phyloP scores from a whole-genome alignment of 2,329 filamentous ascomycete genomes.

The Ophiostoma novo-ulmi region DNA sequence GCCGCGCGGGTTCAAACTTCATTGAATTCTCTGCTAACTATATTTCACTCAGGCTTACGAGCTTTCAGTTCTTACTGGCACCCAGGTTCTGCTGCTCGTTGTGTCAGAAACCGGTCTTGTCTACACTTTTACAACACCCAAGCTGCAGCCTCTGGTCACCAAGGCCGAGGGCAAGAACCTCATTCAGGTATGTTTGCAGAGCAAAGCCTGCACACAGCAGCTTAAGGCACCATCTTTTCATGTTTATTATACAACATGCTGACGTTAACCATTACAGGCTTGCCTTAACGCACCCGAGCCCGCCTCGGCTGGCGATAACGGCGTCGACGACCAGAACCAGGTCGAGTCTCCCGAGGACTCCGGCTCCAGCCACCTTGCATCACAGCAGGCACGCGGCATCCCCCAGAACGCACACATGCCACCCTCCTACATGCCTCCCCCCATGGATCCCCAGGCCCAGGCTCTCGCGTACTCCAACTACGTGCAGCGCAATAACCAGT shows the following conservation, averaged over 20 bases:
- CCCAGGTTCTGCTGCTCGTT: constrained; percentile 91
- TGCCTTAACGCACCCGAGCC: constrained; percentile 96
- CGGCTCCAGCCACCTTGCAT: constrained; percentile 67
- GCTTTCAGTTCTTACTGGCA: constrained; percentile 92
- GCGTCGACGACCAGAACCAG: constrained; percentile 67
- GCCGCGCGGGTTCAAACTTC: neutral
- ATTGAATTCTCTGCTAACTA: constrained; percentile 18
- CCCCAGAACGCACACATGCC: constrained; percentile 60
- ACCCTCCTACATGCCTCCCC: constrained; percentile 55
- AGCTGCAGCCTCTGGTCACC: constrained; percentile 94
- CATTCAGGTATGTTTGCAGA: constrained; percentile 70
- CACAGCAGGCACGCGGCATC: constrained; percentile 59
- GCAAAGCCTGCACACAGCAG: neutral
- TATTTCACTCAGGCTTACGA: constrained; percentile 69
- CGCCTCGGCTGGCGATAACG: constrained; percentile 71
- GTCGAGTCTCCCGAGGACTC: constrained; percentile 92
- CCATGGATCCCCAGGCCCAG: constrained; percentile 65
- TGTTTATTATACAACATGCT: constrained; percentile 28
- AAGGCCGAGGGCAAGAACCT: constrained; percentile 99
- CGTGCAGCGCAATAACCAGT: constrained; percentile 67
- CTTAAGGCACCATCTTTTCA: neutral
- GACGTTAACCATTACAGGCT: constrained; percentile 54
- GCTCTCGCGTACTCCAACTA: constrained; percentile 74
- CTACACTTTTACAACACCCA: constrained; percentile 97
- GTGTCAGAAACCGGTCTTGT: constrained; percentile 96